phyloP scores from a whole-genome alignment of 768 basidiomycete species.

The Lactifluus pinguis region DNA sequence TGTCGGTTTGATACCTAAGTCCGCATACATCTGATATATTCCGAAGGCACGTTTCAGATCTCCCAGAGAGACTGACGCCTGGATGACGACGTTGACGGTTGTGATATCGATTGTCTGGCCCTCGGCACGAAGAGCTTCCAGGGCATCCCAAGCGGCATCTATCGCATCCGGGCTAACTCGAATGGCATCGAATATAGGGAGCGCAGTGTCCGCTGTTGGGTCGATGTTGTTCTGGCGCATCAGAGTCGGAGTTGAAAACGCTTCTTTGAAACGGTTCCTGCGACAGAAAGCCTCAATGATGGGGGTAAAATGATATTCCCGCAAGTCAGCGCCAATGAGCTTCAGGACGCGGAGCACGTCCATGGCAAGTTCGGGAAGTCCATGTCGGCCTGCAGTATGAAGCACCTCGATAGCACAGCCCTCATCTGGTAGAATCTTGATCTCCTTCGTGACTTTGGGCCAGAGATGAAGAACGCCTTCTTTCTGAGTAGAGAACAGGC shows the following conservation, averaged over 20 bases:
- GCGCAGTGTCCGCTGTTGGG: conserved; percentile 43
- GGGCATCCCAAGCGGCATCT: conserved; percentile 53
- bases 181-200: conserved; percentile 44
- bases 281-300: conserved; percentile 66
- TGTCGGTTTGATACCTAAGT: conserved; percentile 48
- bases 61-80: conserved; percentile 47
- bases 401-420: conserved; percentile 63
- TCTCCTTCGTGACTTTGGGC: conserved; percentile 44
- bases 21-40: conserved; percentile 55
- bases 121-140: conserved; percentile 51
- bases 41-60: conserved; percentile 74
- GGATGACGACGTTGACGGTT: conserved; percentile 58
- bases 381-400: conserved; percentile 63
- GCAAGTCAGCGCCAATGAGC: conserved; percentile 35
- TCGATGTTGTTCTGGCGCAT: conserved; percentile 49
- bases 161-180: conserved; percentile 40
- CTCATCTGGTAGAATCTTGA: conserved; percentile 58
- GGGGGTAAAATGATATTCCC: conserved; percentile 72
- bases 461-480: conserved; percentile 61
- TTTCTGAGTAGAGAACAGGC: conserved; percentile 33
- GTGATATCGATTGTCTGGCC: conserved; percentile 45
- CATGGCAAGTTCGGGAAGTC: conserved; percentile 59
- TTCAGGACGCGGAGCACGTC: conserved; percentile 54
- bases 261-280: conserved; percentile 49
- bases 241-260: conserved; percentile 45